These are phyloP conservation scores for Tuctoria greenei DNA, from an alignment of 176 grass and related monocot species.

Conservation along the genomic window DNA sequence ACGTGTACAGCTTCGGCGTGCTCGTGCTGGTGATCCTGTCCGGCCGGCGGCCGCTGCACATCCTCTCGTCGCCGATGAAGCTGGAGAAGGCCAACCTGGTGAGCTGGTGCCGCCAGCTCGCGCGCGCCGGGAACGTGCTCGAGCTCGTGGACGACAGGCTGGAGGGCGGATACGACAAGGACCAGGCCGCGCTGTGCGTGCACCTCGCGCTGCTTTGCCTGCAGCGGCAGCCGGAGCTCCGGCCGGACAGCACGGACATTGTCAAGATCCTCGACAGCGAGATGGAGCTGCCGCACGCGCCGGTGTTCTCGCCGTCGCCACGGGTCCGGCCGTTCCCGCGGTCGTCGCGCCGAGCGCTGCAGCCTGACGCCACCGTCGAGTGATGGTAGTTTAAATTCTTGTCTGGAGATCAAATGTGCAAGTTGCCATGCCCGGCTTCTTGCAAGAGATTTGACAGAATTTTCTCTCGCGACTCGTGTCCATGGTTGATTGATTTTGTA, in stretches of 20 bases:
- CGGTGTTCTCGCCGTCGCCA: conserved; percentile 65
- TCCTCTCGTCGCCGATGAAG: conserved; percentile 90
- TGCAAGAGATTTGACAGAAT: neutral
- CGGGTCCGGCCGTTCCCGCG: conserved; percentile 39
- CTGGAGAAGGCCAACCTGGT: conserved; percentile 90
- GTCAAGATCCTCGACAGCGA: conserved; percentile 79
- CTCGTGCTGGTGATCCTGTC: conserved; percentile 79
- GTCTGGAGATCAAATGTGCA: neutral
- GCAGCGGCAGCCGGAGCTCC: conserved; percentile 68
- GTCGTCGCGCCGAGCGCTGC: conserved; percentile 36
- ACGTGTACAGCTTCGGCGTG: conserved; percentile 89
- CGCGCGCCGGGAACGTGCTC: conserved; percentile 61
- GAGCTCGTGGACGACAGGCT: conserved; percentile 79
- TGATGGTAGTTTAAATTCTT: conserved; percentile 14
- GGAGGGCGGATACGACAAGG: conserved; percentile 42
- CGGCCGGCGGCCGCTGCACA: conserved; percentile 75
- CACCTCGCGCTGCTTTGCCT: conserved; percentile 83
- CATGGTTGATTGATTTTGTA: conserved; percentile 15
- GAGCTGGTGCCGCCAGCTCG: conserved; percentile 86
- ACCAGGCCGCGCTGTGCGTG: conserved; percentile 63
- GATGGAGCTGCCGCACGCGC: conserved; percentile 68
- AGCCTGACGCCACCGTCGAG: conserved; percentile 36
- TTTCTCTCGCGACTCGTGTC: neutral
- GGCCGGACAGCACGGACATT: conserved; percentile 78
- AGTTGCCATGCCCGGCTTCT: neutral